Percentiles rank a stretch among this genome's conserved stretches.
phyloP scores from a whole-genome alignment of 2,329 filamentous ascomycete genomes.

The Tolypocladium album region DNA sequence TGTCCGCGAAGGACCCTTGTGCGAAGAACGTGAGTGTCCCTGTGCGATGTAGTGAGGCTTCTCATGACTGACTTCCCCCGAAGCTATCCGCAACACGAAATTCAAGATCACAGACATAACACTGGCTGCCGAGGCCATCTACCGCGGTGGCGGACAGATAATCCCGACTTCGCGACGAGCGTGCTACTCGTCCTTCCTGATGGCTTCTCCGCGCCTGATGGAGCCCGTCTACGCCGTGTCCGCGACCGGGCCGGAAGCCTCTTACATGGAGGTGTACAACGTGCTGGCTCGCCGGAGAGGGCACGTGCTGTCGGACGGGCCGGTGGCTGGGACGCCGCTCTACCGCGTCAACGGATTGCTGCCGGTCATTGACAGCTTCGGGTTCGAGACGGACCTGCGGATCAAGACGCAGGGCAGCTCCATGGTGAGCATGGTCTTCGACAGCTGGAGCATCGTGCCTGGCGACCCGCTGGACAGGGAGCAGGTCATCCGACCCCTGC shows the following conservation, averaged over 20 bases:
- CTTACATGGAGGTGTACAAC: slow-evolving; percentile 82
- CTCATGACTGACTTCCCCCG: slow-evolving; percentile 3
- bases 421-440: slow-evolving; percentile 84
- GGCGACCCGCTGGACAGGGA: slow-evolving; percentile 89
- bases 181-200: slow-evolving; percentile 92
- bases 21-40: slow-evolving; percentile 76
- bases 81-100: slow-evolving; percentile 92
- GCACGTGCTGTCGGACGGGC: slow-evolving; percentile 88
- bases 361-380: slow-evolving; percentile 94
- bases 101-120: slow-evolving; percentile 91
- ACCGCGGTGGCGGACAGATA: slow-evolving; percentile 90
- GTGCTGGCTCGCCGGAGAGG: slow-evolving; percentile 80
- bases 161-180: slow-evolving; percentile 89
- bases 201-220: slow-evolving; percentile 94
- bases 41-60: no score
- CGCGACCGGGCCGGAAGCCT: slow-evolving; percentile 86
- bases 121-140: slow-evolving; percentile 82
- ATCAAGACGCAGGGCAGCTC: slow-evolving; percentile 94
- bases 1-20: slow-evolving; percentile 85
- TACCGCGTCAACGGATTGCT: slow-evolving; percentile 87
- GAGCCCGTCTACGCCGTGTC: slow-evolving; percentile 89
- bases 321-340: slow-evolving; percentile 86
- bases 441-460: slow-evolving; percentile 91
- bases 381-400: slow-evolving; percentile 92
- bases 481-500: slow-evolving; percentile 69